Evolutionary conservation across 2,329 filamentous ascomycete species (phyloP).

Genomic region (Penicillium sp.): DNA sequence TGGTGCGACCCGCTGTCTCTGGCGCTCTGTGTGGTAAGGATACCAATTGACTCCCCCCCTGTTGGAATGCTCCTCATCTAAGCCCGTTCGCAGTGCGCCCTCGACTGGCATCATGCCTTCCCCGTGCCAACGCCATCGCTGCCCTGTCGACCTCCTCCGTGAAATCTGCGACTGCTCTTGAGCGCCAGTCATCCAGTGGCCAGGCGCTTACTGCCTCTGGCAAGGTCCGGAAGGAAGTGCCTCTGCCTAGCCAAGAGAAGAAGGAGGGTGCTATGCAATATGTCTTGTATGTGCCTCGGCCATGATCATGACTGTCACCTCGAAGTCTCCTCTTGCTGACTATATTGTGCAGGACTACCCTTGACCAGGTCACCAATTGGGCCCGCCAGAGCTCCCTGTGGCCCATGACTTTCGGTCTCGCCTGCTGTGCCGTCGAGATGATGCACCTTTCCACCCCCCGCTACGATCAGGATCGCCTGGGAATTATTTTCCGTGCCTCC

Average conservation of each 20-base stretch:
- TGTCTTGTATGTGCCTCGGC: constrained; percentile 49
- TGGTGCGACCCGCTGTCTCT: constrained; percentile 35
- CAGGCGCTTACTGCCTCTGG: constrained; percentile 49
- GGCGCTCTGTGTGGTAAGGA: constrained; percentile 38
- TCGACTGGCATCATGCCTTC: constrained; percentile 36
- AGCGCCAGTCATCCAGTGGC: constrained; percentile 42
- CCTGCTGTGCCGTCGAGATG: constrained; percentile 92
- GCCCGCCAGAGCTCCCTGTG: constrained; percentile 84
- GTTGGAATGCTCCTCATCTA: not conserved
- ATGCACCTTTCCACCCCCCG: constrained; percentile 91
- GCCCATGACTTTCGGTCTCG: constrained; percentile 91
- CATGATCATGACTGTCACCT: not conserved
- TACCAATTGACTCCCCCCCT: not conserved
- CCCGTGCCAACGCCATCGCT: constrained; percentile 45
- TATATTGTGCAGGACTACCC: constrained; percentile 43
- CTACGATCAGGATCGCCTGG: constrained; percentile 86
- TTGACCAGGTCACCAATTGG: constrained; percentile 84
- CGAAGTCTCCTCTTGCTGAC: constrained; percentile 16
- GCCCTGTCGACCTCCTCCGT: constrained; percentile 52
- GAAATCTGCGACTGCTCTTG: constrained; percentile 51
- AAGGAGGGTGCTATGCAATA: constrained; percentile 60
- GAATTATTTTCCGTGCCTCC: constrained; percentile 87
- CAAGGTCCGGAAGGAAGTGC: constrained; percentile 55
- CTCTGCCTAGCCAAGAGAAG: constrained; percentile 57
- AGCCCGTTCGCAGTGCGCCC: constrained; percentile 37